Evolutionary conservation across 352 stramenopile species (phyloP).

Genomic region (Pythium insidiosum): DNA sequence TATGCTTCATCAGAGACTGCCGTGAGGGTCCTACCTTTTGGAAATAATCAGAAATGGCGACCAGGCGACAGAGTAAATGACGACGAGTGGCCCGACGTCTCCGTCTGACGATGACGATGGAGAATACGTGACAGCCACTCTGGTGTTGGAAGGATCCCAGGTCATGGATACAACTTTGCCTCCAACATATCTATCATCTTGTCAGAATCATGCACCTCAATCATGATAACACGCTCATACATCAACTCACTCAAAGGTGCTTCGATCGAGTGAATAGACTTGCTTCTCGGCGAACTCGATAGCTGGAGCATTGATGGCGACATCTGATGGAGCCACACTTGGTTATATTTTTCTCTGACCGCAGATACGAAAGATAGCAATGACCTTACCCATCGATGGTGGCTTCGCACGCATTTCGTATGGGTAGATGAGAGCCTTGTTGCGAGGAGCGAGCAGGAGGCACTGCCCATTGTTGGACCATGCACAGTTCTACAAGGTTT

Average conservation of each 20-base stretch:
- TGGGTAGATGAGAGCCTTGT: constrained; percentile 50
- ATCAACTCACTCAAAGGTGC: constrained; percentile 36
- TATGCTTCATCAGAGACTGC: constrained; percentile 1
- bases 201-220: neutral
- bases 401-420: constrained; percentile 56
- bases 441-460: constrained; percentile 54
- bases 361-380: neutral
- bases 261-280: constrained; percentile 53
- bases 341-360: neutral
- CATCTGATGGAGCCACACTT: constrained; percentile 22
- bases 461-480: constrained; percentile 69
- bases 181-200: constrained; percentile 30
- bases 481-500: constrained; percentile 31
- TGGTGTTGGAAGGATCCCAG: constrained; percentile 63
- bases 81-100: constrained; percentile 41
- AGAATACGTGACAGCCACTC: constrained; percentile 57
- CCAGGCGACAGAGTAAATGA: constrained; percentile 63
- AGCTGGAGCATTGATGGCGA: constrained; percentile 59
- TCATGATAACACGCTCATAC: neutral
- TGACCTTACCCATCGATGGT: constrained; percentile 42
- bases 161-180: constrained; percentile 45
- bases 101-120: constrained; percentile 9
- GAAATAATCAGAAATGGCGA: constrained; percentile 75
- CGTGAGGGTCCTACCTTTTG: constrained; percentile 35
- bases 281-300: constrained; percentile 64